These are phyloP conservation scores for Vigna unguiculata DNA, from an alignment of 306 rosid genomes.

Conservation along the genomic window DNA sequence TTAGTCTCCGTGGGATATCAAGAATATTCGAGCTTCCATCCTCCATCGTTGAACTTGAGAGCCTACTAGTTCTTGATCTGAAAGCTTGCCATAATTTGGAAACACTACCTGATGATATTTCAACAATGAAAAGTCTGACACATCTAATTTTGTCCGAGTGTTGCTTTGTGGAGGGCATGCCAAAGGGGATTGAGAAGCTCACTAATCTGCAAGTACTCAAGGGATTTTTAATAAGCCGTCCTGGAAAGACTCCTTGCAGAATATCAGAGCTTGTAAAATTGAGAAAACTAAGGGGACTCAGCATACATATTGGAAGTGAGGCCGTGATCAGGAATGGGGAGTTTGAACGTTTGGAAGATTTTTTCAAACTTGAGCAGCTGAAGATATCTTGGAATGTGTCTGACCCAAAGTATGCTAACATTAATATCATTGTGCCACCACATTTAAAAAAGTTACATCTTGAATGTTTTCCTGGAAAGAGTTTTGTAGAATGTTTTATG, in stretches of 20 bases:
- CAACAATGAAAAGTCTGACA: slow-evolving; percentile 41
- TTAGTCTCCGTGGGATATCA: neutral
- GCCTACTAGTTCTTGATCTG: neutral
- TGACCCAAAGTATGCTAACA: too few relatives aligned
- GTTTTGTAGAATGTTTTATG: too few relatives aligned
- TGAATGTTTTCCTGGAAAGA: too few relatives aligned
- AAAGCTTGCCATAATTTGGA: neutral
- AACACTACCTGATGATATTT: neutral
- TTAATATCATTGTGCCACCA: too few relatives aligned
- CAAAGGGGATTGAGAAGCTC: slow-evolving; percentile 48
- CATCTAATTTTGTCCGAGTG: slow-evolving; percentile 52
- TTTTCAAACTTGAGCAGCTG: too few relatives aligned
- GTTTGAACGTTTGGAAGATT: too few relatives aligned
- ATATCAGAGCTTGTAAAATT: too few relatives aligned
- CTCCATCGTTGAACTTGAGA: neutral
- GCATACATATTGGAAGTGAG: too few relatives aligned
- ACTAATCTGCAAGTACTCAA: slow-evolving; percentile 48
- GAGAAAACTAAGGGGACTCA: too few relatives aligned
- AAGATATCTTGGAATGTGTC: too few relatives aligned
- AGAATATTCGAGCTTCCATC: neutral
- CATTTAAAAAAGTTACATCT: too few relatives aligned
- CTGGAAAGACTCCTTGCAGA: neutral
- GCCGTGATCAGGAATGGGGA: too few relatives aligned
- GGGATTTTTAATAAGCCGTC: slow-evolving; percentile 44
- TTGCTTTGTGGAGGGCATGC: slow-evolving; percentile 50